phyloP scores from a whole-genome alignment of 2,329 filamentous ascomycete genomes.

The Tympanopsis confertula region DNA sequence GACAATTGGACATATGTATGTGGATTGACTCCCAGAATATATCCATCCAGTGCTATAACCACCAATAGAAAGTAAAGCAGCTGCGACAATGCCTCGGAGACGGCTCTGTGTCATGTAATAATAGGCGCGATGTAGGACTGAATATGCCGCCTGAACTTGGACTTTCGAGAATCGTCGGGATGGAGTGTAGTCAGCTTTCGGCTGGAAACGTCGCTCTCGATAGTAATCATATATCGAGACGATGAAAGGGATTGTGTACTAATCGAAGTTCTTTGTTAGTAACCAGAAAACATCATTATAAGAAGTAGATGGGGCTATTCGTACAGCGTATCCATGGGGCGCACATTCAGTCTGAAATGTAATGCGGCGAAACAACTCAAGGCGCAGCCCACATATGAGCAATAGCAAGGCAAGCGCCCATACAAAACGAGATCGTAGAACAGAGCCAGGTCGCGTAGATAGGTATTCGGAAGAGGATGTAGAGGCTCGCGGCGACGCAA shows the following conservation, averaged over 20 bases:
- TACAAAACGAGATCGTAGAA: not conserved
- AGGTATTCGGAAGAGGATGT: too few relatives aligned
- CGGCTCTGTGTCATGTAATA: not conserved
- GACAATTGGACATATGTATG: not conserved
- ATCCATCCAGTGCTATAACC: not conserved
- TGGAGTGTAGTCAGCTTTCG: not conserved
- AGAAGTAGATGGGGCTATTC: not conserved
- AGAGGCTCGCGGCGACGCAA: not conserved
- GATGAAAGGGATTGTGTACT: slow-evolving; percentile 1
- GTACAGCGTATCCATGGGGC: not conserved
- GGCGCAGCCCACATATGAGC: not conserved
- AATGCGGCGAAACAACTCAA: not conserved
- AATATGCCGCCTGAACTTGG: not conserved
- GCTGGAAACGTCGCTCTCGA: not conserved
- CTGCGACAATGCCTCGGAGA: not conserved
- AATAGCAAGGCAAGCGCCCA: not conserved
- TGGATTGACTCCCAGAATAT: not conserved
- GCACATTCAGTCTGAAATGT: not conserved
- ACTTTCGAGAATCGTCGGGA: not conserved
- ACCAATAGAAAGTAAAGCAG: not conserved
- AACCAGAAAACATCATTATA: not conserved
- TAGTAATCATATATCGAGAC: not conserved
- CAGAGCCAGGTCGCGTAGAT: not conserved
- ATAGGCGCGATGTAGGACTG: not conserved
- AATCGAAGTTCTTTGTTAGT: too few relatives aligned